These are phyloP conservation scores for Cyclotella sp. DNA, from an alignment of 108 stramenopile genomes.

Conservation along the genomic window DNA sequence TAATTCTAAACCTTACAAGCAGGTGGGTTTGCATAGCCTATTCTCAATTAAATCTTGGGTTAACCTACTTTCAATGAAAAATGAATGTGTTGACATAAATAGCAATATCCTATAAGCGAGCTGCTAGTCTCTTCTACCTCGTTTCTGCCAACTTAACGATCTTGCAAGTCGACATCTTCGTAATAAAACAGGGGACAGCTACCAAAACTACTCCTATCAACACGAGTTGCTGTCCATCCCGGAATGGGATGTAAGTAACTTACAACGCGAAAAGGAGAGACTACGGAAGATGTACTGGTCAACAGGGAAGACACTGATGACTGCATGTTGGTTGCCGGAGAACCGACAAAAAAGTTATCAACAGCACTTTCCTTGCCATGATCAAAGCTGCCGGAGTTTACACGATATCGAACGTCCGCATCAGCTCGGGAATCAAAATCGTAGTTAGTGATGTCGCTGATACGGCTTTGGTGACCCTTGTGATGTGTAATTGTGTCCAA, in stretches of 20 bases:
- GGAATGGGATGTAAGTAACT: slow-evolving; percentile 78
- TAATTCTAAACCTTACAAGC: no score
- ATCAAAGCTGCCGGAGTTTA: neutral
- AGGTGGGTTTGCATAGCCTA: no score
- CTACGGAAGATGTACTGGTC: neutral
- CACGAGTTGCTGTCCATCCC: slow-evolving; percentile 65
- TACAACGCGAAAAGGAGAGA: slow-evolving; percentile 58
- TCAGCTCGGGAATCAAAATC: slow-evolving; percentile 3
- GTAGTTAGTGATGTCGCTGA: slow-evolving; percentile 41
- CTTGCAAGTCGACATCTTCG: slow-evolving; percentile 32
- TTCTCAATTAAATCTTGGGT: neutral
- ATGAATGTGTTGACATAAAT: neutral
- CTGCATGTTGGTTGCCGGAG: slow-evolving; percentile 1
- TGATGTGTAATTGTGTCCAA: slow-evolving; percentile 9
- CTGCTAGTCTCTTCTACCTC: no score
- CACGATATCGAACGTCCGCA: neutral
- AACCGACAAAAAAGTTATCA: neutral
- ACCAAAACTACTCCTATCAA: slow-evolving; percentile 58
- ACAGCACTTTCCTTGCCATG: neutral
- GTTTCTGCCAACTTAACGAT: neutral
- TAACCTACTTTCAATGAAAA: no score
- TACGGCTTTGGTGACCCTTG: slow-evolving; percentile 35
- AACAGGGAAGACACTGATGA: neutral
- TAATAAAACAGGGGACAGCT: slow-evolving; percentile 67
- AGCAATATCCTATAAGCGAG: neutral